A percentile compares a stretch with the other conserved stretches of the same genome.
These are phyloP conservation scores for Fibroporia radiculosa DNA, from an alignment of 768 basidiomycete genomes.

Conservation along the genomic window DNA sequence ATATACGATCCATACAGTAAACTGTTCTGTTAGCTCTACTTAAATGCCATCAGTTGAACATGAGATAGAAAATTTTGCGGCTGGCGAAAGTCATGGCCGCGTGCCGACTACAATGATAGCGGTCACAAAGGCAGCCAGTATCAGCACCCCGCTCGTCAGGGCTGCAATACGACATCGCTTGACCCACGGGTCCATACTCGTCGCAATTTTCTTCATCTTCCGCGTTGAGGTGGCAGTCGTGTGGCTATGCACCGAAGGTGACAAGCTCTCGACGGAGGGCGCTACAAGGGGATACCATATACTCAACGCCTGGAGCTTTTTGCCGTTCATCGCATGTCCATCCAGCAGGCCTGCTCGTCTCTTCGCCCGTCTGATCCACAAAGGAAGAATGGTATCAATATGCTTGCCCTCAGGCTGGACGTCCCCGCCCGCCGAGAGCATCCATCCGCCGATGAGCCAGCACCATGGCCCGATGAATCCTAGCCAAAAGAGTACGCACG, in stretches of 20 bases:
- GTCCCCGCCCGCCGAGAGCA: constrained; percentile 35
- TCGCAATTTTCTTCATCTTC: constrained; percentile 12
- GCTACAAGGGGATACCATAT: constrained; percentile 46
- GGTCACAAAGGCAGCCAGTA: constrained; percentile 40
- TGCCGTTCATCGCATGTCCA: constrained; percentile 25
- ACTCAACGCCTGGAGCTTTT: constrained; percentile 42
- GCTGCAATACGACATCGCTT: constrained; percentile 49
- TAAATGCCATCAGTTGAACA: no score
- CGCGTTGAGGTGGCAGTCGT: constrained; percentile 10
- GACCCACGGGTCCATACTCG: constrained; percentile 29
- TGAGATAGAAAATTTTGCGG: no score
- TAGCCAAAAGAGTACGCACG: constrained; percentile 58
- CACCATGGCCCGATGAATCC: constrained; percentile 68
- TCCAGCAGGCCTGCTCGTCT: constrained; percentile 27
- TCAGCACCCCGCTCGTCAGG: constrained; percentile 49
- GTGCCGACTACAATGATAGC: constrained; percentile 19
- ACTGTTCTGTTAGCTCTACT: no score
- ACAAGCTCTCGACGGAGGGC: constrained; percentile 33
- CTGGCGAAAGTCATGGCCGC: constrained; percentile 2
- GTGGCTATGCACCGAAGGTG: constrained; percentile 7
- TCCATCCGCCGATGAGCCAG: constrained; percentile 76
- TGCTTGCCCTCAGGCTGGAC: constrained; percentile 30
- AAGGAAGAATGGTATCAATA: constrained; percentile 13
- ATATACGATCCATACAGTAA: no score
- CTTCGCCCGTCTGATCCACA: constrained; percentile 35